phyloP scores from a whole-genome alignment of 192 early-diverging fungal species.

The Coemansia sp. region DNA sequence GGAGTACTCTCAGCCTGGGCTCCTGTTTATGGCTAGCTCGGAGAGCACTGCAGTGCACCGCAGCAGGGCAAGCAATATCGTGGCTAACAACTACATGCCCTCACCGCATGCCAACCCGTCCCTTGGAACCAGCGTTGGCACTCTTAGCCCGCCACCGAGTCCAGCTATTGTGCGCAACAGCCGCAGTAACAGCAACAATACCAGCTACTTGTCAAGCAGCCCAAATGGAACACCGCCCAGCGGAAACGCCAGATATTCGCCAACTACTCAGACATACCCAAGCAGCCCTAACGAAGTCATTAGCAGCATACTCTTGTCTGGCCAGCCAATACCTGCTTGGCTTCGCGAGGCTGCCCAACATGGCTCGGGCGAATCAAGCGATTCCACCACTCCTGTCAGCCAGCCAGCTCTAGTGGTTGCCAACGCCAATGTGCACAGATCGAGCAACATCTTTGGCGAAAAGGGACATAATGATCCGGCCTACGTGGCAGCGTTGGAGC shows the following conservation, averaged over 20 bases:
- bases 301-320: constrained; percentile 47
- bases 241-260: not conserved
- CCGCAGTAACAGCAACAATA: not conserved
- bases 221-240: not conserved
- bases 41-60: constrained; percentile 4
- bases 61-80: constrained; percentile 16
- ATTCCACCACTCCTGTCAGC: not conserved
- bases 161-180: not conserved
- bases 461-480: not conserved
- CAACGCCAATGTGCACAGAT: not conserved
- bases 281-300: constrained; percentile 34
- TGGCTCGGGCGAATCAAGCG: not conserved
- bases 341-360: constrained; percentile 34
- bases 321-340: constrained; percentile 52
- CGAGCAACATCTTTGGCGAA: not conserved
- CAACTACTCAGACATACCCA: constrained; percentile 13
- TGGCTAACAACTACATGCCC: constrained; percentile 33
- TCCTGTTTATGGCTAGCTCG: constrained; percentile 1
- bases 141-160: not conserved
- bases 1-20: constrained; percentile 1
- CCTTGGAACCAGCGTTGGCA: constrained; percentile 19
- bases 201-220: not conserved
- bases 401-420: not conserved
- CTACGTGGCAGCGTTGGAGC: not conserved
- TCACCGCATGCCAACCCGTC: constrained; percentile 23